Conservation (phyloP, 768 basidiomycete species). For the Lyophyllum decastes region DNA sequence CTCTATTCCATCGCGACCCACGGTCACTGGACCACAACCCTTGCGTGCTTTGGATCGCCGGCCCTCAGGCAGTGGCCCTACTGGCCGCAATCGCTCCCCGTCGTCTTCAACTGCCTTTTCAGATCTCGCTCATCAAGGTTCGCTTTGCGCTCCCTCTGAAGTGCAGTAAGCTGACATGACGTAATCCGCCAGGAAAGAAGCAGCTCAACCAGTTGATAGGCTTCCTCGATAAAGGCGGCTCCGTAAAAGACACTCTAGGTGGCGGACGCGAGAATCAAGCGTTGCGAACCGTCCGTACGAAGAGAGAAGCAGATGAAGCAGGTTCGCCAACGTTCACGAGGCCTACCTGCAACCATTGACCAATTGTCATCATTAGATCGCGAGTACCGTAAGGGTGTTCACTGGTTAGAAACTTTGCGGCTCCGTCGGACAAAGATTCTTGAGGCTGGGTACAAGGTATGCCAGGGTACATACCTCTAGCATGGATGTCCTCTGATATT, state of each 20-base stretch:
- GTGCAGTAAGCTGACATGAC: constrained; percentile 21
- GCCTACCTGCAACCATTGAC: not conserved
- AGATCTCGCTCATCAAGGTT: constrained; percentile 86
- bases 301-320: constrained; percentile 90
- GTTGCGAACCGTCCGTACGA: constrained; percentile 75
- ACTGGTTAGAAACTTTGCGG: constrained; percentile 91
- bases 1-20: constrained; percentile 47
- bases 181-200: constrained; percentile 62
- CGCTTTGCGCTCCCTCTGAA: not conserved
- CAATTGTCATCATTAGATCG: constrained; percentile 54
- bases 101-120: constrained; percentile 81
- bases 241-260: constrained; percentile 54
- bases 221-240: constrained; percentile 75
- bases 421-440: constrained; percentile 81
- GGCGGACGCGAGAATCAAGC: constrained; percentile 66
- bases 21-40: constrained; percentile 72
- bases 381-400: constrained; percentile 86
- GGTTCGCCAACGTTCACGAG: constrained; percentile 43
- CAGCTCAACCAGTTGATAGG: constrained; percentile 86
- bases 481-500: not conserved
- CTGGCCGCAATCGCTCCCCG: constrained; percentile 71
- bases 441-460: constrained; percentile 77
- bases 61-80: constrained; percentile 59
- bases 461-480: not conserved
- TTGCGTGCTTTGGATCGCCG: constrained; percentile 74